These are phyloP conservation scores for Chlamydomonas eustigma DNA, from an alignment of 139 green algal genomes.

Conservation along the genomic window DNA sequence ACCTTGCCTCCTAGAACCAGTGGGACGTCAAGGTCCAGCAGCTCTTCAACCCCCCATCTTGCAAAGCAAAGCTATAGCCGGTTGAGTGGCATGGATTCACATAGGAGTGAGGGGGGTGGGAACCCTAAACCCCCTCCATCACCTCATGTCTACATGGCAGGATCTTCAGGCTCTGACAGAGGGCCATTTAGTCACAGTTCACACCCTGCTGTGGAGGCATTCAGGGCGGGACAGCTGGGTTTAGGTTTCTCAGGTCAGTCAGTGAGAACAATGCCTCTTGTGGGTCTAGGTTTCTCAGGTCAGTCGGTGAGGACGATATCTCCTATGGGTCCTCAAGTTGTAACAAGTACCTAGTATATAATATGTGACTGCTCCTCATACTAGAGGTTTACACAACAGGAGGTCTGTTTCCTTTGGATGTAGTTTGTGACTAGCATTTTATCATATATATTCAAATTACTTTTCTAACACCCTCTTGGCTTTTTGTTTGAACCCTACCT, in stretches of 20 bases:
- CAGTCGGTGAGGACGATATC: neutral
- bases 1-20: neutral
- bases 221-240: neutral
- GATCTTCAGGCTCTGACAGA: neutral
- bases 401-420: neutral
- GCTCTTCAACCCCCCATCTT: neutral
- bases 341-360: no score
- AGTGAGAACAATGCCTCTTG: no score
- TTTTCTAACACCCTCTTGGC: no score
- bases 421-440: no score
- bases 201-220: conserved; percentile 20
- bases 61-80: neutral
- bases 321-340: no score
- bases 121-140: neutral
- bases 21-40: neutral
- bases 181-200: conserved; percentile 6
- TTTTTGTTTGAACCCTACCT: neutral
- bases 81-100: neutral
- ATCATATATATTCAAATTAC: no score
- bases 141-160: neutral
- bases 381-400: no score
- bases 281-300: conserved; percentile 21
- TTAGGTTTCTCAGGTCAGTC: conserved; percentile 17
- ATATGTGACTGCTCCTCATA: no score
- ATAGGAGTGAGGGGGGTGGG: neutral